A percentile compares a stretch with the other conserved stretches of the same genome.
These are phyloP conservation scores for Euclidium syriacum DNA, from an alignment of 345 rosid species.

Conservation along the genomic window DNA sequence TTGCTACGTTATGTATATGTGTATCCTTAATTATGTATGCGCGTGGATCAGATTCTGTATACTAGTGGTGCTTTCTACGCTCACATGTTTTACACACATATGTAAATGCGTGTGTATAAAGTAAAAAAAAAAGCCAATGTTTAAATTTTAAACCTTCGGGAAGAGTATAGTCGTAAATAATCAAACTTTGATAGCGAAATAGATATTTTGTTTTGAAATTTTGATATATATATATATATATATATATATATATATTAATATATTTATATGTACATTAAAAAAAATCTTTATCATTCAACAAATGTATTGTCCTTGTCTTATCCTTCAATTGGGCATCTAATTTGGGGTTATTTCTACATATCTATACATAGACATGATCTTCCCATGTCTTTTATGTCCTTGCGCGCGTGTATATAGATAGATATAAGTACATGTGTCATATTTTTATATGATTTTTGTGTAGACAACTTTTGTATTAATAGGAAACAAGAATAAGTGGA, in stretches of 20 bases:
- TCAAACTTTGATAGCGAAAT: conserved; percentile 6
- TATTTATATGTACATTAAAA: not conserved
- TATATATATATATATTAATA: not conserved
- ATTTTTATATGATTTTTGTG: not conserved
- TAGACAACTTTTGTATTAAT: not conserved
- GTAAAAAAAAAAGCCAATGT: not conserved
- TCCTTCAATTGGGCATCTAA: conserved; percentile 16
- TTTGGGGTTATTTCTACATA: conserved; percentile 16
- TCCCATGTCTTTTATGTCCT: conserved; percentile 14
- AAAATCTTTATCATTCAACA: not conserved
- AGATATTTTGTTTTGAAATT: conserved; percentile 19
- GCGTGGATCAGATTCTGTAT: conserved; percentile 8
- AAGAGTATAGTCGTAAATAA: conserved; percentile 1
- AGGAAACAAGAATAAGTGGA: conserved; percentile 37
- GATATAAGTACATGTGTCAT: conserved; percentile 8
- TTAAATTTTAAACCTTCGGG: not conserved
- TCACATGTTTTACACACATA: not conserved
- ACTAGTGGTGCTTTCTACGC: not conserved
- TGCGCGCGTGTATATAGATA: conserved; percentile 13
- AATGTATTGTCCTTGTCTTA: conserved; percentile 11
- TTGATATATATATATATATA: not conserved
- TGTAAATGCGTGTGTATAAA: not conserved
- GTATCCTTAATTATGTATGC: not conserved
- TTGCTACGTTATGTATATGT: not conserved
- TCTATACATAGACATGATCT: conserved; percentile 18